phyloP scores from a whole-genome alignment of 1,139 yeast genomes.

The Saccharomycopsis phalli region DNA sequence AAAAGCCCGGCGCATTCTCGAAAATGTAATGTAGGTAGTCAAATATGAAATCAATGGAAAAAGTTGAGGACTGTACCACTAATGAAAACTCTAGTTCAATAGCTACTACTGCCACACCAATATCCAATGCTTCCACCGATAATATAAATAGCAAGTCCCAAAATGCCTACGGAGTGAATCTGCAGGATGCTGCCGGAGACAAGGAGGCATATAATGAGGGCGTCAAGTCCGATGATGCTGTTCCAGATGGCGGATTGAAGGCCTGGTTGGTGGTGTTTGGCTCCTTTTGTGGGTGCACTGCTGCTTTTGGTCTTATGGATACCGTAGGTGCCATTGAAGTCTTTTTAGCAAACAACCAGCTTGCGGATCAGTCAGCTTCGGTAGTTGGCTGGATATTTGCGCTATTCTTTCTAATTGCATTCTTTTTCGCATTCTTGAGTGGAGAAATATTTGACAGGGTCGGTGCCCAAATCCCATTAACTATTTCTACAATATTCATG shows the following conservation, averaged over 20 bases:
- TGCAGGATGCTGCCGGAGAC: too few species aligned
- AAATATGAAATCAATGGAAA: too few species aligned
- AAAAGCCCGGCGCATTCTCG: too few species aligned
- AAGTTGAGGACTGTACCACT: too few species aligned
- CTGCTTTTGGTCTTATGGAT: conserved; percentile 56
- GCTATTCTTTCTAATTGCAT: conserved; percentile 45
- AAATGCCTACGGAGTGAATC: too few species aligned
- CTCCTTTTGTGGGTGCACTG: conserved; percentile 46
- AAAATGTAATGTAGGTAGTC: too few species aligned
- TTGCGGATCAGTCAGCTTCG: conserved; percentile 34
- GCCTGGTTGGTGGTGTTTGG: conserved; percentile 58
- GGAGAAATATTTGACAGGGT: conserved; percentile 54
- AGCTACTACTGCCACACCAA: too few species aligned
- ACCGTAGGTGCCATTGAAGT: conserved; percentile 55
- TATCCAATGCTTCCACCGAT: too few species aligned
- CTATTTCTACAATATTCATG: conserved; percentile 37
- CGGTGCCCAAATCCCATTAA: conserved; percentile 41
- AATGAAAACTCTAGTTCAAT: too few species aligned
- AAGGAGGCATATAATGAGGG: too few species aligned
- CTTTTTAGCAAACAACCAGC: conserved; percentile 43
- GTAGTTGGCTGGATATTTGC: conserved; percentile 59
- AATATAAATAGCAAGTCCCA: too few species aligned
- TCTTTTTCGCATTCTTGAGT: conserved; percentile 48
- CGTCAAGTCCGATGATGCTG: too few species aligned
- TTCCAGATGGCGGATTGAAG: conserved; percentile 56